A percentile compares a stretch with the other conserved stretches of the same genome.
Conservation (phyloP, 176 grass and related monocot genomes). For the Cocos nucifera region DNA sequence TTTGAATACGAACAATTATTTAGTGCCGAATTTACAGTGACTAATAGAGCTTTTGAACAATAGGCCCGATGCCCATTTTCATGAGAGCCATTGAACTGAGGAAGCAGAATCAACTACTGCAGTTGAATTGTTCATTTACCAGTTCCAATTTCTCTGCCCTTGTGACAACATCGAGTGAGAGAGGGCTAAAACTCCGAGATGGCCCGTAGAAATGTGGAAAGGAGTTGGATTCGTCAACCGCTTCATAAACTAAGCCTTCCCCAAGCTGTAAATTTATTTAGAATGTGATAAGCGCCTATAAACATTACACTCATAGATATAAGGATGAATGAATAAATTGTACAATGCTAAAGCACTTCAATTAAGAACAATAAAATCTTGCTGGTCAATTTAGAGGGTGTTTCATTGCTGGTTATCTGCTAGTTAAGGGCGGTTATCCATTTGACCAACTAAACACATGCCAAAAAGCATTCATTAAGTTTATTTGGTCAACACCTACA, state of each 20-base stretch:
- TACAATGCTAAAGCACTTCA: not conserved
- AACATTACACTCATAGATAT: not conserved
- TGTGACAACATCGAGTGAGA: conserved; percentile 28
- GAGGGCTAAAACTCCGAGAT: conserved; percentile 41
- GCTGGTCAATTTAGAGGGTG: no score
- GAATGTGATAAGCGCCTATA: not conserved
- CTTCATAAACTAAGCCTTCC: conserved; percentile 61
- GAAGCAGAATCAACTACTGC: conserved; percentile 11
- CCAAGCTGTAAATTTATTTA: conserved; percentile 39
- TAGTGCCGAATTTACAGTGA: no score
- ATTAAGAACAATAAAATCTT: not conserved
- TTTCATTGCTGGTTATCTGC: no score
- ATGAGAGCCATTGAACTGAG: no score
- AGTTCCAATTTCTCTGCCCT: conserved; percentile 49
- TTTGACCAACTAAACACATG: no score
- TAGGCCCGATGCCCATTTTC: no score
- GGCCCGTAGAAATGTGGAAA: conserved; percentile 92
- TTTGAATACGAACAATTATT: no score
- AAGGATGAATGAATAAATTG: no score
- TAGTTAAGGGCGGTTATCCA: no score
- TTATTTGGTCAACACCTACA: no score
- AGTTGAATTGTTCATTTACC: conserved; percentile 33
- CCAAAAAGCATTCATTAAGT: no score
- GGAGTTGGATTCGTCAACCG: conserved; percentile 42
- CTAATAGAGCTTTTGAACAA: no score